A percentile compares a stretch with the other conserved stretches of the same genome.
Evolutionary conservation across 192 early-diverging fungal species (phyloP).

Genomic region (Entophlyctis helioformis): DNA sequence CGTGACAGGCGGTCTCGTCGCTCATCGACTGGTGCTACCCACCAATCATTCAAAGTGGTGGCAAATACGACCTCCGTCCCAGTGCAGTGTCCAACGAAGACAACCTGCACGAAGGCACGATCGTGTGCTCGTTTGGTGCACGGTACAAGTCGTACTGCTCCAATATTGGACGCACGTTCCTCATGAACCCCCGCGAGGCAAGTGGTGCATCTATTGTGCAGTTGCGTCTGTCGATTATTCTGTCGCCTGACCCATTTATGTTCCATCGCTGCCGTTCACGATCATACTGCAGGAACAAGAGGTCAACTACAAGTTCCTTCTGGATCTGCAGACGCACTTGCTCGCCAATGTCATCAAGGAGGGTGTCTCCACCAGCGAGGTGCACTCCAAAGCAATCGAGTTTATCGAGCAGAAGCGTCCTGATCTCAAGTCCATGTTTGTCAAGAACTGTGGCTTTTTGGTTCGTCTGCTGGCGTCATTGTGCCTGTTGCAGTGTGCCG

Average conservation of each 20-base stretch:
- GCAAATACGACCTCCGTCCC: constrained; percentile 75
- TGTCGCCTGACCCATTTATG: too few species aligned
- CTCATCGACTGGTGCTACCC: constrained; percentile 83
- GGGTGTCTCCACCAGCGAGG: constrained; percentile 60
- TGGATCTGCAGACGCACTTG: constrained; percentile 70
- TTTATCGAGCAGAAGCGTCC: constrained; percentile 68
- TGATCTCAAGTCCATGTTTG: constrained; percentile 75
- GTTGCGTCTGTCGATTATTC: background rate
- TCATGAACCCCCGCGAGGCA: constrained; percentile 82
- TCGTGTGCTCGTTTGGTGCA: constrained; percentile 86
- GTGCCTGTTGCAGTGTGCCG: too few species aligned
- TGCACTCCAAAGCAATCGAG: constrained; percentile 59
- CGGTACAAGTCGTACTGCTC: constrained; percentile 94
- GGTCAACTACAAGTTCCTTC: constrained; percentile 84
- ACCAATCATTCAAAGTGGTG: constrained; percentile 95
- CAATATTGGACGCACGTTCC: constrained; percentile 82
- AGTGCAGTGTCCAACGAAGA: constrained; percentile 63
- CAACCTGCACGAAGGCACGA: constrained; percentile 74
- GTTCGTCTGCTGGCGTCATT: too few species aligned
- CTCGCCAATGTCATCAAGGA: constrained; percentile 53
- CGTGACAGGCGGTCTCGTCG: too few species aligned
- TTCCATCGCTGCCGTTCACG: background rate
- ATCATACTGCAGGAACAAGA: constrained; percentile 50
- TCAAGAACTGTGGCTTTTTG: constrained; percentile 76
- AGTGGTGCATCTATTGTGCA: too few species aligned